A percentile compares a stretch with the other conserved stretches of the same genome.
Conservation (phyloP, 768 basidiomycete genomes). For the Pisolithus microcarpus region DNA sequence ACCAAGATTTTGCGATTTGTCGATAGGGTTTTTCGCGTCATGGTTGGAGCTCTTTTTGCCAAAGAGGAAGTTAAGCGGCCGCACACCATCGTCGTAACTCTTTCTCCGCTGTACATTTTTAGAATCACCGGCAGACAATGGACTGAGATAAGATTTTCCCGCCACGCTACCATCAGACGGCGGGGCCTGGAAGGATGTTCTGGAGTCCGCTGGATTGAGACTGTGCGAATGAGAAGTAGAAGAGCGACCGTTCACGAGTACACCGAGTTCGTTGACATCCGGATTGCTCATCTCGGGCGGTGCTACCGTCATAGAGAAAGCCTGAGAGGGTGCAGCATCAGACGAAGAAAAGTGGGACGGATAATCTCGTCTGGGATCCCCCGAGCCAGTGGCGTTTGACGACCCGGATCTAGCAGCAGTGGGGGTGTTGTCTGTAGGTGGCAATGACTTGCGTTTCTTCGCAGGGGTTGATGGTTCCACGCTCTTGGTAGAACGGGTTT, state of each 20-base stretch:
- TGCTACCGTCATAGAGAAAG: constrained; percentile 38
- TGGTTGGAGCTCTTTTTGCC: constrained; percentile 11
- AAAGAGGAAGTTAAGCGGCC: constrained; percentile 32
- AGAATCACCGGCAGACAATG: constrained; percentile 12
- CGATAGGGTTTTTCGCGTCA: constrained; percentile 7
- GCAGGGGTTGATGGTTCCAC: constrained; percentile 2
- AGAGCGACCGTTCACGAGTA: constrained; percentile 2
- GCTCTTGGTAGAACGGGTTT: constrained; percentile 19
- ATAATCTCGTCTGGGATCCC: constrained; percentile 8
- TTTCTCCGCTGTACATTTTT: constrained; percentile 25
- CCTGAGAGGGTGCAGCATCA: constrained; percentile 25
- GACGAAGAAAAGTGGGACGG: constrained; percentile 14
- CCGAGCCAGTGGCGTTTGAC: constrained; percentile 9
- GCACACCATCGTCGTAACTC: constrained; percentile 39
- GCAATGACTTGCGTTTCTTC: constrained; percentile 8
- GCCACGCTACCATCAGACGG: constrained; percentile 4
- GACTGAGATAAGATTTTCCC: constrained; percentile 16
- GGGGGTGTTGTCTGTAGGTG: constrained; percentile 9
- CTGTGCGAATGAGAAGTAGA: constrained; percentile 1
- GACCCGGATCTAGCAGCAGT: not conserved
- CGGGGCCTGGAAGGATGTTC: constrained; percentile 14
- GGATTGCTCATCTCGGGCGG: constrained; percentile 25
- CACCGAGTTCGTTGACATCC: constrained; percentile 3
- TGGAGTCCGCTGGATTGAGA: not conserved
- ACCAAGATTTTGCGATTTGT: constrained; percentile 7